These are phyloP conservation scores for Auriscalpium microsporum DNA, from an alignment of 768 basidiomycete species.

Conservation along the genomic window DNA sequence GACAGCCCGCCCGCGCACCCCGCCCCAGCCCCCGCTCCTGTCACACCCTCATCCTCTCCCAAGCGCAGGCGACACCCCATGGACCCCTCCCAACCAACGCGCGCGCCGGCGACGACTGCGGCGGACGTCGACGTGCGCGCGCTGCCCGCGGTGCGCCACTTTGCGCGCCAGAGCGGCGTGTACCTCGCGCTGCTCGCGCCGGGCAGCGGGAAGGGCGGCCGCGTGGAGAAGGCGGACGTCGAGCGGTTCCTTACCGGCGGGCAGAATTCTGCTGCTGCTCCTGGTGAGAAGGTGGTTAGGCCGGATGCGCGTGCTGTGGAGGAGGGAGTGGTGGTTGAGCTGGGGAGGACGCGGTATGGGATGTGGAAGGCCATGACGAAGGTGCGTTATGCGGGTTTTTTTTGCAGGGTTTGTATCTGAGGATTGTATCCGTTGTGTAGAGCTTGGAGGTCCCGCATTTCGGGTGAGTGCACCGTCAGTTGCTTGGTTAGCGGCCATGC, in stretches of 20 bases:
- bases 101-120: conserved; percentile 9
- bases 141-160: conserved; percentile 70
- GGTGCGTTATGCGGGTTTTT: conserved; percentile 32
- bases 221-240: conserved; percentile 69
- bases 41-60: too few species aligned
- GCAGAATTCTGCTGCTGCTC: conserved; percentile 11
- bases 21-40: background rate
- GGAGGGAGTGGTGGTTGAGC: conserved; percentile 53
- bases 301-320: conserved; percentile 31
- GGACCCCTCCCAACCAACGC: conserved; percentile 40
- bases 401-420: background rate
- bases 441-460: conserved; percentile 84
- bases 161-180: conserved; percentile 57
- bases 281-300: conserved; percentile 14
- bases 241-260: conserved; percentile 44
- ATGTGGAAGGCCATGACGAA: conserved; percentile 92
- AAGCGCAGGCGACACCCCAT: conserved; percentile 45
- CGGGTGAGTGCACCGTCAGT: conserved; percentile 36
- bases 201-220: conserved; percentile 66
- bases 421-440: conserved; percentile 25
- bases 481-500: background rate
- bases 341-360: conserved; percentile 66
- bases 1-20: background rate
- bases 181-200: conserved; percentile 49
- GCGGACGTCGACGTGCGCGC: conserved; percentile 50